These are phyloP conservation scores for Escovopsis sp. DNA, from an alignment of 2,329 filamentous ascomycete genomes.

Conservation along the genomic window DNA sequence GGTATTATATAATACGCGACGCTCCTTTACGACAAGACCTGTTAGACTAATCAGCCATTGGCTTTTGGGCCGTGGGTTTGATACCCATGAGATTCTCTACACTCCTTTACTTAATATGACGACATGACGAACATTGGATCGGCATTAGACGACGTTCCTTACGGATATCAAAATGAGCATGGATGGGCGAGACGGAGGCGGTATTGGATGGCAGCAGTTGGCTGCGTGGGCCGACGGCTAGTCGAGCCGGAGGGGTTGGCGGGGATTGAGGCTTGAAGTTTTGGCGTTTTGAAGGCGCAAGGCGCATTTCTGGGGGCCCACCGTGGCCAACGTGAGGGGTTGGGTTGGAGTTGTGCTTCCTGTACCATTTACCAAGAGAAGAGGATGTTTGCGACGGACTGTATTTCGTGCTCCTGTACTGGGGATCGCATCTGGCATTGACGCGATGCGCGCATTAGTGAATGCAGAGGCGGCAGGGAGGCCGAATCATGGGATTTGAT, in stretches of 20 bases:
- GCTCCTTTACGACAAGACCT: slow-evolving; percentile 18
- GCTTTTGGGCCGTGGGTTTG: slow-evolving; percentile 16
- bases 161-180: slow-evolving; percentile 19
- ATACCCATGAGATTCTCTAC: slow-evolving; percentile 17
- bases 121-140: slow-evolving; percentile 14
- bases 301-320: no score
- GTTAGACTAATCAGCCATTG: slow-evolving; percentile 13
- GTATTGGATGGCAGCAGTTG: slow-evolving; percentile 42
- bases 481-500: no score
- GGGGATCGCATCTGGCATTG: no score
- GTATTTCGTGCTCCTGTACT: no score
- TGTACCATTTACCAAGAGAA: no score
- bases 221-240: background rate
- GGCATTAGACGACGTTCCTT: slow-evolving; percentile 30
- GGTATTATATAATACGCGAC: slow-evolving; percentile 19
- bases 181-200: slow-evolving; percentile 19
- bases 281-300: background rate
- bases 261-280: background rate
- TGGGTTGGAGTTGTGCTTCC: no score
- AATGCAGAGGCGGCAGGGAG: no score
- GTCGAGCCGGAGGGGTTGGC: no score
- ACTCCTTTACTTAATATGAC: slow-evolving; percentile 16
- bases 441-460: no score
- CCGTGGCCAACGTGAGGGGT: no score
- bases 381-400: no score